Evolutionary conservation across 495 filamentous ascomycete species (phyloP), one percentile per base, ranked within the genome.

Genomic region (Viridothelium virens): DNA sequence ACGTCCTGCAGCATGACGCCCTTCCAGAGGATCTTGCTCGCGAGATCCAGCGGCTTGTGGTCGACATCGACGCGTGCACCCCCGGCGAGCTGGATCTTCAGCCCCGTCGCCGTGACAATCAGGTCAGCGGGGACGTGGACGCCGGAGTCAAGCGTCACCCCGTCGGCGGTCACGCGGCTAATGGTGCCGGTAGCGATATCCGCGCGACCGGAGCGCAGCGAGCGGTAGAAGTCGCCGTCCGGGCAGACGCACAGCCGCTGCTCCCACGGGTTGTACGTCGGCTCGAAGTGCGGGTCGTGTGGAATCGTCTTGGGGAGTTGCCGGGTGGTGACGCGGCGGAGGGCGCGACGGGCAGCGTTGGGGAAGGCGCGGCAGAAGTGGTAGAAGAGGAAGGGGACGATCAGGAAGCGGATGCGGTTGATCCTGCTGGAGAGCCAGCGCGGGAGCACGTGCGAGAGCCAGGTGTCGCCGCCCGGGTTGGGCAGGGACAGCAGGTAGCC

Each of bases 81-180:
- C 33, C 82, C 82, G 0, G 82, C 81, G 9, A 89, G 72, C 25
- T 76, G 75, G 50, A 90, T 70, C 53, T 81, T 80, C 1, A 94
- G 77, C 1, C 89, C 89, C 0, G 90, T 94, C 0, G 89, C 89
- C 0, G 88, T 89, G 67, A 92, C 75, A 71, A 92, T 88, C 70
- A 89, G 85, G 75, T 92, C 88, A 0, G 87, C 84, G 1, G 84
- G 78, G 2, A 92, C 70, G 0, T 71, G 73, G 59, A 83, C 78
- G 18, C 86, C 89, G 10, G 61, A 70, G 0, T 81, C 81, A 31
- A 90, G 80, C 18, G 74, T 67, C 65, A 93, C 86, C 1, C 84
- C 81, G 12, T 80, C 78, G 31, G 77, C 73, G 0, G 83, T 87
- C 9, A 93, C 84, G 0, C 77, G 79, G n/a, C 83, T 77, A 74